Evolutionary conservation across 352 stramenopile species (phyloP).

Genomic region (Aphanomyces euteiches): DNA sequence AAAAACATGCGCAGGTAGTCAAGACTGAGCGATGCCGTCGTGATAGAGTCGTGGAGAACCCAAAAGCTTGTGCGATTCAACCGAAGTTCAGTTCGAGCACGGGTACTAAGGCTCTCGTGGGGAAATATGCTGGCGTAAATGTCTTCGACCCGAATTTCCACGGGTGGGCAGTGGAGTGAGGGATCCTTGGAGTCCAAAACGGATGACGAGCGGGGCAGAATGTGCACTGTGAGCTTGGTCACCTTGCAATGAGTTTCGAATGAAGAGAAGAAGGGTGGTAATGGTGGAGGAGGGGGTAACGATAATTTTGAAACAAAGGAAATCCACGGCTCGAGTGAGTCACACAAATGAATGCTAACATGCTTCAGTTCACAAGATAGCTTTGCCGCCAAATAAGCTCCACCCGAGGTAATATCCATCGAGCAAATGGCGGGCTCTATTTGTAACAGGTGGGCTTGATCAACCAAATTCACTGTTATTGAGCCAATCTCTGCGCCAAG

Average conservation of each 20-base stretch:
- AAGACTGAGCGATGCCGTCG: slow-evolving; percentile 51
- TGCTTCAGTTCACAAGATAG: slow-evolving; percentile 33
- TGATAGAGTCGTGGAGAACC: slow-evolving; percentile 34
- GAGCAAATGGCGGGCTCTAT: neutral
- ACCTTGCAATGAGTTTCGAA: slow-evolving; percentile 65
- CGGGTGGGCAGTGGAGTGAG: slow-evolving; percentile 43
- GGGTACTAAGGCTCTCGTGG: slow-evolving; percentile 52
- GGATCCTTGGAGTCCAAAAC: slow-evolving; percentile 42
- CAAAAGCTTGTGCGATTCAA: slow-evolving; percentile 52
- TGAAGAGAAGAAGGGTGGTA: slow-evolving; percentile 35
- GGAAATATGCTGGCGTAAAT: slow-evolving; percentile 55
- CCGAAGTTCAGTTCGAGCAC: slow-evolving; percentile 63
- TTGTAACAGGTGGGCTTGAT: neutral
- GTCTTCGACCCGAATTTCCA: slow-evolving; percentile 51
- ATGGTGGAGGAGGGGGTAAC: neutral
- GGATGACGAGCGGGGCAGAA: slow-evolving; percentile 35
- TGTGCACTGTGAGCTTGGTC: slow-evolving; percentile 41
- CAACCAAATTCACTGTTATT: neutral
- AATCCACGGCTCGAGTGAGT: slow-evolving; percentile 33
- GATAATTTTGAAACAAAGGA: slow-evolving; percentile 23
- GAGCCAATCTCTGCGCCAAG: neutral
- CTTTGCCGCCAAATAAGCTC: slow-evolving; percentile 18
- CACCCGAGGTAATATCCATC: slow-evolving; percentile 8
- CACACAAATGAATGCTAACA: slow-evolving; percentile 32
- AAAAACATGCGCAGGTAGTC: slow-evolving; percentile 68